Evolutionary conservation across 1,284 basidiomycete species (phyloP).

Genomic region (Ceratobasidium papillatum): DNA sequence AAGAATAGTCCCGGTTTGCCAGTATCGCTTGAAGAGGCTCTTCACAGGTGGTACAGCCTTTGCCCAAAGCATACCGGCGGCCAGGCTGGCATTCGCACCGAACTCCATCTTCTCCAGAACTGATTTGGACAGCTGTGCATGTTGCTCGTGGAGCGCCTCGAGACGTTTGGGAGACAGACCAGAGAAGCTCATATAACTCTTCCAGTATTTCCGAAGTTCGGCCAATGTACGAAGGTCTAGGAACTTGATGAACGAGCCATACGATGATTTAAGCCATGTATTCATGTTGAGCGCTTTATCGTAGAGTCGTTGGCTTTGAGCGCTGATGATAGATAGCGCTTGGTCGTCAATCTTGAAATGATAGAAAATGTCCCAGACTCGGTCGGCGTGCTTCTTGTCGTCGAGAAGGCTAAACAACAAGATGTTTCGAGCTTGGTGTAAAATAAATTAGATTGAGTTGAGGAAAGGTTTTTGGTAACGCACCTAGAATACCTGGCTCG

Average conservation of each 20-base stretch:
- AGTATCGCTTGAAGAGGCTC: not conserved
- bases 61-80: not conserved
- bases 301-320: conserved; percentile 7
- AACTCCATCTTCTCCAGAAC: not conserved
- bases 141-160: not conserved
- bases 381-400: not conserved
- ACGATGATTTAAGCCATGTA: not conserved
- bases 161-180: not conserved
- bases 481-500: not conserved
- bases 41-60: not conserved
- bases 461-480: not conserved
- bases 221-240: not conserved
- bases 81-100: not conserved
- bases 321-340: not conserved
- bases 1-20: conserved; percentile 5
- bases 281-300: not conserved
- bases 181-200: not conserved
- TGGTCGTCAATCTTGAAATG: conserved; percentile 26
- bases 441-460: not conserved
- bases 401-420: conserved; percentile 7
- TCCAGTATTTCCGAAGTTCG: not conserved
- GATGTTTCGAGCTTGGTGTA: conserved; percentile 21
- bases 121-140: not conserved
- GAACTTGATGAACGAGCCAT: not conserved
- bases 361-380: conserved; percentile 25